Conservation (phyloP, 148 eudicot species). For the Cornus kousa region DNA sequence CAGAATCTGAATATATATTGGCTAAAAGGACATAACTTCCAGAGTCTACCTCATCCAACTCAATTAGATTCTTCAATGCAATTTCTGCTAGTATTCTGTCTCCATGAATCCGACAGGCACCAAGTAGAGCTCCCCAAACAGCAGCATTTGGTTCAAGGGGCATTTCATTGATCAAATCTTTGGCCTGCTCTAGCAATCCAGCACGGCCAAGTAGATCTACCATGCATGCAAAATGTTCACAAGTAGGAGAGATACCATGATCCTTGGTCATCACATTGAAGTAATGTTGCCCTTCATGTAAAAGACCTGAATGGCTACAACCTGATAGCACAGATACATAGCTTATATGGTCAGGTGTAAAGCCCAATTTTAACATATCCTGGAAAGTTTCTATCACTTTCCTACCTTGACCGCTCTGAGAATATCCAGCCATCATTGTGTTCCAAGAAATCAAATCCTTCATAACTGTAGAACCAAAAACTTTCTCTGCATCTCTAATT, state of each 20-base stretch:
- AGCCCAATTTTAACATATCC: slow-evolving; percentile 25
- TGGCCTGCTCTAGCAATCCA: slow-evolving; percentile 35
- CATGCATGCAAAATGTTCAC: slow-evolving; percentile 38
- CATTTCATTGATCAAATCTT: slow-evolving; percentile 22
- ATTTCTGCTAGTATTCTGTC: slow-evolving; percentile 25
- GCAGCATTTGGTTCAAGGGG: slow-evolving; percentile 27
- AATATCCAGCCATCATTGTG: slow-evolving; percentile 38
- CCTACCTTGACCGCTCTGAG: slow-evolving; percentile 34
- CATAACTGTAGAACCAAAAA: slow-evolving; percentile 23
- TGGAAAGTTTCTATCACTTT: slow-evolving; percentile 32
- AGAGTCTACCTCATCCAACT: slow-evolving; percentile 25
- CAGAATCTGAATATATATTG: slow-evolving; percentile 30
- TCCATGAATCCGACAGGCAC: slow-evolving; percentile 27
- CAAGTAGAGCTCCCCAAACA: slow-evolving; percentile 37
- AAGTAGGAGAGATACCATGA: slow-evolving; percentile 27
- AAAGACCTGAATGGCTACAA: slow-evolving; percentile 42
- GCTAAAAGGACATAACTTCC: slow-evolving; percentile 38
- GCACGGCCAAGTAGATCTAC: slow-evolving; percentile 39
- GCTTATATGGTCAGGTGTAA: slow-evolving; percentile 28
- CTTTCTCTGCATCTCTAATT: slow-evolving; percentile 30
- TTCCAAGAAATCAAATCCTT: slow-evolving; percentile 44
- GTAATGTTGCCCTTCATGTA: slow-evolving; percentile 28
- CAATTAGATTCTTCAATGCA: slow-evolving; percentile 30
- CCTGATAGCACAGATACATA: slow-evolving; percentile 35
- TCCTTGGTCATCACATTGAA: slow-evolving; percentile 29